These are phyloP conservation scores for Circinella minor DNA, from an alignment of 371 early-diverging fungal species.

Conservation along the genomic window DNA sequence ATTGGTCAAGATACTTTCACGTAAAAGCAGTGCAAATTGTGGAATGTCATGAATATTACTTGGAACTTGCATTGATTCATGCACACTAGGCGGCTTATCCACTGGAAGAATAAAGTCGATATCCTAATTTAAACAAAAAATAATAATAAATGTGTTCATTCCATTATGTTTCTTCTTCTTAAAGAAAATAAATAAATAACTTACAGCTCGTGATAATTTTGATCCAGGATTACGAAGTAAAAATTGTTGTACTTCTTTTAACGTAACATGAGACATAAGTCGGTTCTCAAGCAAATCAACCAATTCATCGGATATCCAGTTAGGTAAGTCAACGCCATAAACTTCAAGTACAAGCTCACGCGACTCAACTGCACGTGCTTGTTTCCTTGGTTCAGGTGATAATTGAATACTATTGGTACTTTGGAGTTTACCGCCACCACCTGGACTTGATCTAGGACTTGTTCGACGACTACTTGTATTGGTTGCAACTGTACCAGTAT, in stretches of 20 bases:
- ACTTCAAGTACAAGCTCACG: slow-evolving; percentile 74
- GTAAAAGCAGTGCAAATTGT: slow-evolving; percentile 49
- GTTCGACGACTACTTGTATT: slow-evolving; percentile 22
- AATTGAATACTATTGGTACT: slow-evolving; percentile 6
- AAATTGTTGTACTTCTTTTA: slow-evolving; percentile 70
- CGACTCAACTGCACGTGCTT: slow-evolving; percentile 33
- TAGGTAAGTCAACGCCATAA: slow-evolving; percentile 74
- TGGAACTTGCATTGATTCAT: slow-evolving; percentile 56
- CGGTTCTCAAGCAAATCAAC: slow-evolving; percentile 69
- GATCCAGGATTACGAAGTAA: slow-evolving; percentile 73
- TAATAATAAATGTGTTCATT: neutral
- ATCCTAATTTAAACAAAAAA: slow-evolving; percentile 38
- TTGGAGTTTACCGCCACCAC: slow-evolving; percentile 9
- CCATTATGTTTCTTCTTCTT: neutral
- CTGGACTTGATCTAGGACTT: slow-evolving; percentile 19
- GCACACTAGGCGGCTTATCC: slow-evolving; percentile 44
- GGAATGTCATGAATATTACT: slow-evolving; percentile 54
- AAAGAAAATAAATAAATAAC: slow-evolving; percentile 7
- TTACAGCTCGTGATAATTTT: slow-evolving; percentile 67
- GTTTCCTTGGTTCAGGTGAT: slow-evolving; percentile 10
- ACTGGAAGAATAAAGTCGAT: slow-evolving; percentile 71
- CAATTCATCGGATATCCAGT: slow-evolving; percentile 69
- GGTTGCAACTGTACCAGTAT: neutral
- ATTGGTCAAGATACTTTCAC: slow-evolving; percentile 7
- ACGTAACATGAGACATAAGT: slow-evolving; percentile 64